Evolutionary conservation across 768 basidiomycete species (phyloP), one percentile per base, ranked within the genome.

Genomic region (Symmetrospora coprosmae): DNA sequence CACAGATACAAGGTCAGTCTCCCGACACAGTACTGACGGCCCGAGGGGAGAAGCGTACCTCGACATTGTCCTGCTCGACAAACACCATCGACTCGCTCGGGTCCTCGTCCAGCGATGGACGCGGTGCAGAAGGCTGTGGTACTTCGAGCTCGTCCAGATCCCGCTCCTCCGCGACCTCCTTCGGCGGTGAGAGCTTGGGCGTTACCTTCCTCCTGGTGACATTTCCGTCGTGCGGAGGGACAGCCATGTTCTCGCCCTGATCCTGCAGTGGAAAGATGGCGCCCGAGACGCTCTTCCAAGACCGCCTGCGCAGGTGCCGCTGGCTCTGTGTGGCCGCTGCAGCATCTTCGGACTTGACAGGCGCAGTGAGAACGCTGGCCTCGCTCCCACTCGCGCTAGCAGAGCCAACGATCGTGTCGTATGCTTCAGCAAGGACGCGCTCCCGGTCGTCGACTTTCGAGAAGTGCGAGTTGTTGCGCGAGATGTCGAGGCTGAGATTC

Each of bases 71-170:
- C 28, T 31, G 28, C 28, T 58, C 55, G 11, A 6, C 6, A n/a
- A 58, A 16, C 17, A 6, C 41, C 13, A 8, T 28, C 41, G 11
- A 9, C 5, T 46, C 55, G 7, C 23, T 33, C 8, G 25, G 35
- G 21, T 53, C 55, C 21, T 27, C 40, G 30, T 58, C 55, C 39
- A 46, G 30, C 21, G 55, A 58, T 7, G 55, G 43, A 14, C 55
- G 40, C 7, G 55, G 55, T 13, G 40, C 55, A 14, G 41, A 7
- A 4, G 55, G 55, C n/a, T n/a, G 40, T 27, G n/a, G 28, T 23
- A 14, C 13, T 25, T 46, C 13, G 43, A 11, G 11, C 43, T 17
- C 16, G 43, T 25, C 13, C 25, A 9, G 11, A 46, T 46, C 43
- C 25, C 17, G 21, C 41, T 46, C 31, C 25, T 43, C 55, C 17